phyloP scores from a whole-genome alignment of 371 early-diverging fungal genomes.

The Cokeromyces recurvatus region DNA sequence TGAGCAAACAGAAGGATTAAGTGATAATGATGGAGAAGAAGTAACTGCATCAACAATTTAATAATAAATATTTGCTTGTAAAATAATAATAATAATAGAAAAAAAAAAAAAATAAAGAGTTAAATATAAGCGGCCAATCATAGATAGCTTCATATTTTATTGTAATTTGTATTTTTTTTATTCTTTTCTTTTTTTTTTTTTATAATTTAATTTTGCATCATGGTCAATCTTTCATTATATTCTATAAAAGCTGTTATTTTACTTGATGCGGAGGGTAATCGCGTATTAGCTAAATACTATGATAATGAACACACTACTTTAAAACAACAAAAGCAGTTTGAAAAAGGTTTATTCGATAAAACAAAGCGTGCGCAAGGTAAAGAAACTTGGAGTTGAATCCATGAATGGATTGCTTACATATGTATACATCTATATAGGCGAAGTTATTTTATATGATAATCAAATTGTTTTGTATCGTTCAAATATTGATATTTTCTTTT shows the following conservation, averaged over 20 bases:
- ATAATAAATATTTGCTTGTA: too few species aligned
- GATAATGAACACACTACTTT: slow-evolving; percentile 46
- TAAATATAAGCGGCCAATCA: too few species aligned
- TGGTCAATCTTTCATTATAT: slow-evolving; percentile 82
- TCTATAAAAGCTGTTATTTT: slow-evolving; percentile 84
- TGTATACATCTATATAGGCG: slow-evolving; percentile 41
- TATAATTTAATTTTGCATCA: too few species aligned
- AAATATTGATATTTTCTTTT: slow-evolving; percentile 84
- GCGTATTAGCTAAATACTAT: slow-evolving; percentile 93
- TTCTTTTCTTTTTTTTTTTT: too few species aligned
- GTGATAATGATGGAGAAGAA: slow-evolving; percentile 19
- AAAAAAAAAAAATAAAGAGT: too few species aligned
- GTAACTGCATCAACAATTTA: not conserved
- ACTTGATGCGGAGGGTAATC: slow-evolving; percentile 90
- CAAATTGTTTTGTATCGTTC: slow-evolving; percentile 85
- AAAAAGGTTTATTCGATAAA: slow-evolving; percentile 88
- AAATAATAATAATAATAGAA: too few species aligned
- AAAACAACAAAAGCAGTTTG: slow-evolving; percentile 91
- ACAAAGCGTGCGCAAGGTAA: slow-evolving; percentile 68
- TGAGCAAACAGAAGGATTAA: slow-evolving; percentile 37
- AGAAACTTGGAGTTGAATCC: not conserved
- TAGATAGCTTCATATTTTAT: too few species aligned
- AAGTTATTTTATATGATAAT: slow-evolving; percentile 88
- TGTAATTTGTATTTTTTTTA: too few species aligned
- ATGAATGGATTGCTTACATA: not conserved